Percentiles rank a stretch among this genome's conserved stretches.
Conservation (phyloP, 257 asterid species). For the Solanum bulbocastanum region DNA sequence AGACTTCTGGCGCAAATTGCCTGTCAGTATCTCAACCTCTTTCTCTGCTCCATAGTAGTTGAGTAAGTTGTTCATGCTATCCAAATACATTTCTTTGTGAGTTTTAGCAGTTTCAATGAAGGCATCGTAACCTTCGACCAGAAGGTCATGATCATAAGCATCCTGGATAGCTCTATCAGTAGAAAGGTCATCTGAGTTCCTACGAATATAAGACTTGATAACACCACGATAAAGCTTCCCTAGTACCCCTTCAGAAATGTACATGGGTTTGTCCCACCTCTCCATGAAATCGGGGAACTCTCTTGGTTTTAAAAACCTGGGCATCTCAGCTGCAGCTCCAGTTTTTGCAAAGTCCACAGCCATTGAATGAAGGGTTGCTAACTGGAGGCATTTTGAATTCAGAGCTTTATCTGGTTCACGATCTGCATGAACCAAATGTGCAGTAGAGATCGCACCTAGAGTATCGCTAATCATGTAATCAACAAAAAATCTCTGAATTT, state of each 20-base stretch:
- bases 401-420: slow-evolving; percentile 75
- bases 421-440: slow-evolving; percentile 86
- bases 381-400: slow-evolving; percentile 67
- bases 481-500: slow-evolving; percentile 77
- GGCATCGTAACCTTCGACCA: slow-evolving; percentile 50
- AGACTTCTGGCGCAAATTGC: slow-evolving; percentile 51
- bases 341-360: slow-evolving; percentile 96
- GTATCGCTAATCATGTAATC: slow-evolving; percentile 85
- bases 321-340: slow-evolving; percentile 98
- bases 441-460: slow-evolving; percentile 77
- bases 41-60: slow-evolving; percentile 56
- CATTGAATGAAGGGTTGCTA: slow-evolving; percentile 89
- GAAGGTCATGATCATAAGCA: slow-evolving; percentile 54
- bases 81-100: slow-evolving; percentile 63
- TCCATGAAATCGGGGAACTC: slow-evolving; percentile 95
- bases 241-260: slow-evolving; percentile 50
- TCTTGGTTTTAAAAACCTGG: slow-evolving; percentile 50
- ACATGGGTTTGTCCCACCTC: slow-evolving; percentile 78
- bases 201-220: slow-evolving; percentile 9
- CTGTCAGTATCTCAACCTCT: slow-evolving; percentile 85
- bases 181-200: slow-evolving; percentile 2
- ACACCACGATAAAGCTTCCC: slow-evolving; percentile 85
- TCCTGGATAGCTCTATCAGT: slow-evolving; percentile 13
- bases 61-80: slow-evolving; percentile 35
- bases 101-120: slow-evolving; percentile 37